These are phyloP conservation scores for Telopea speciosissima DNA, from an alignment of 177 flowering plant species.

Conservation along the genomic window DNA sequence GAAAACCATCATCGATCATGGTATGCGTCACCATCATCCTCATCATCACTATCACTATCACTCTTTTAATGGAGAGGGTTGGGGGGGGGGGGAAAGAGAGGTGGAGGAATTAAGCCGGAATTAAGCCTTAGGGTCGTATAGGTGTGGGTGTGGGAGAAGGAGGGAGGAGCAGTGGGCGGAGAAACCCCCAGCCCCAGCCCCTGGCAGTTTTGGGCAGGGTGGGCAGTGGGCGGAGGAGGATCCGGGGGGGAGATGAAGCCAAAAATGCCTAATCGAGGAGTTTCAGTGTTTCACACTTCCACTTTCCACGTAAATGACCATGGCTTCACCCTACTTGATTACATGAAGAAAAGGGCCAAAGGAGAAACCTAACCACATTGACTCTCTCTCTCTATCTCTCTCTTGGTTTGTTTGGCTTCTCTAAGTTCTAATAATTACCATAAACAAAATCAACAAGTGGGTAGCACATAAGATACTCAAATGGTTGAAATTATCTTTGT, in stretches of 20 bases:
- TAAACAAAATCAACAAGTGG: background rate
- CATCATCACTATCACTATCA: background rate
- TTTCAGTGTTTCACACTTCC: background rate
- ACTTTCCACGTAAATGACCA: conserved; percentile 1
- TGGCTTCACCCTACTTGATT: background rate
- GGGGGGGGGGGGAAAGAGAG: background rate
- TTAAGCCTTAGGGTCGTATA: no score
- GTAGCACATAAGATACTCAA: background rate
- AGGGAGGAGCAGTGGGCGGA: no score
- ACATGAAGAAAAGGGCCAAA: background rate
- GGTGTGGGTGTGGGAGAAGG: no score
- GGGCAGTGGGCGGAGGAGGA: no score
- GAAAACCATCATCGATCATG: no score
- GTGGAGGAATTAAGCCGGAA: no score
- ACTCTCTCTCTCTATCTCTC: background rate
- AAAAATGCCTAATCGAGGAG: background rate
- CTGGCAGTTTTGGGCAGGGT: no score
- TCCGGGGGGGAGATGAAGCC: background rate
- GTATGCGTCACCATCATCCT: background rate
- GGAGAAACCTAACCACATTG: conserved; percentile 1
- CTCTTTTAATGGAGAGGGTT: background rate
- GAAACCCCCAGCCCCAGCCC: no score
- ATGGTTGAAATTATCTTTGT: background rate
- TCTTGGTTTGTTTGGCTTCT: background rate
- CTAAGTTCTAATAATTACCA: background rate